These are phyloP conservation scores for Colletotrichum lindemuthianum DNA, from an alignment of 2,329 filamentous ascomycete species.

Conservation along the genomic window DNA sequence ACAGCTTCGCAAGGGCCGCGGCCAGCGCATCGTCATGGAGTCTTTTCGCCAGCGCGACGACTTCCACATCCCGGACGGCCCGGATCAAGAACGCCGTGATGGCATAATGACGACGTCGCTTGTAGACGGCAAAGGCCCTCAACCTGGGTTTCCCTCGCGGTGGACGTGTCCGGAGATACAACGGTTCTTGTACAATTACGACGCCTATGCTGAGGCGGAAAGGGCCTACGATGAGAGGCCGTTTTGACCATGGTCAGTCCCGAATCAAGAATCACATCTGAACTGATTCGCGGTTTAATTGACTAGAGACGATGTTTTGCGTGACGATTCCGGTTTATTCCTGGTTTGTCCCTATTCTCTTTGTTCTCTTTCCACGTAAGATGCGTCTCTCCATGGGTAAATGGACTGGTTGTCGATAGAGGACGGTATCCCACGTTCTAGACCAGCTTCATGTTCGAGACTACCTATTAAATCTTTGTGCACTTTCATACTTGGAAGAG, in stretches of 20 bases:
- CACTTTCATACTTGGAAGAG: too few species aligned
- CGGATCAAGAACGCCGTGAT: slow-evolving; percentile 33
- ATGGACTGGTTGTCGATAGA: too few species aligned
- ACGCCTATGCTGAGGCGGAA: slow-evolving; percentile 35
- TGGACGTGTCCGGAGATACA: slow-evolving; percentile 38
- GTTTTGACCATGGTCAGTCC: slow-evolving; percentile 1
- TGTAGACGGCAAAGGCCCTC: slow-evolving; percentile 6
- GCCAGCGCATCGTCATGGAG: slow-evolving; percentile 36
- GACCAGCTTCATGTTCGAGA: too few species aligned
- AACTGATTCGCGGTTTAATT: too few species aligned
- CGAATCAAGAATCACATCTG: too few species aligned
- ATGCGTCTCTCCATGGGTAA: too few species aligned
- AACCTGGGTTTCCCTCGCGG: slow-evolving; percentile 35
- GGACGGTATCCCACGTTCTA: too few species aligned
- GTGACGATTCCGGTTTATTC: too few species aligned
- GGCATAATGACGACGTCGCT: slow-evolving; percentile 32
- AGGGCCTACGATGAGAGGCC: slow-evolving; percentile 39
- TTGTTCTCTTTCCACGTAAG: too few species aligned
- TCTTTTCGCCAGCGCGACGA: slow-evolving; percentile 36
- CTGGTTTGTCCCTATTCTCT: too few species aligned
- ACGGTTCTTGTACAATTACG: slow-evolving; percentile 35
- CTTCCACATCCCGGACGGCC: slow-evolving; percentile 36
- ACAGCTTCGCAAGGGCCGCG: slow-evolving; percentile 31
- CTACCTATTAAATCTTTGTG: too few species aligned
- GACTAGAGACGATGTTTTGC: too few species aligned